A percentile compares a stretch with the other conserved stretches of the same genome.
Conservation (phyloP, 371 early-diverging fungal genomes). For the Nematocida displodere region DNA sequence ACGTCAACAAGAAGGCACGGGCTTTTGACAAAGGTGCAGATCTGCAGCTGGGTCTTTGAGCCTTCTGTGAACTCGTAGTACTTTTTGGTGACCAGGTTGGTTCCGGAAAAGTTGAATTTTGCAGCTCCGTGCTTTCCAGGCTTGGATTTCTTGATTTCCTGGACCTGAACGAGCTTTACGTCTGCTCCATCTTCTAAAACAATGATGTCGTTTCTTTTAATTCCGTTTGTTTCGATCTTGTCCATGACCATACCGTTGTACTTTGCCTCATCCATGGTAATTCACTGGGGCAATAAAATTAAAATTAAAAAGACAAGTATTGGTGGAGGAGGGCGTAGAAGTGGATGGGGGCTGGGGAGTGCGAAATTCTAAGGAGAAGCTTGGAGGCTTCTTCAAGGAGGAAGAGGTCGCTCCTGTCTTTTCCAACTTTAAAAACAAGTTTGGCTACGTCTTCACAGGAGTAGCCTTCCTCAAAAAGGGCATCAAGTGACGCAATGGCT, state of each 20-base stretch:
- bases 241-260: slow-evolving; percentile 18
- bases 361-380: slow-evolving; percentile 32
- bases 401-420: slow-evolving; percentile 12
- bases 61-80: slow-evolving; percentile 19
- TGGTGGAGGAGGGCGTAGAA: slow-evolving; percentile 24
- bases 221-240: slow-evolving; percentile 24
- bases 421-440: slow-evolving; percentile 39
- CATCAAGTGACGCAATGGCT: slow-evolving; percentile 3
- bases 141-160: slow-evolving; percentile 54
- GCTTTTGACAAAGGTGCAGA: slow-evolving; percentile 16
- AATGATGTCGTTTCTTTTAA: slow-evolving; percentile 27
- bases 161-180: slow-evolving; percentile 45
- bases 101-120: slow-evolving; percentile 52
- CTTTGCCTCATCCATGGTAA: slow-evolving; percentile 19
- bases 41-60: slow-evolving; percentile 18
- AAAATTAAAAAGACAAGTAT: neutral
- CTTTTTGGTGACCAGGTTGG: slow-evolving; percentile 24
- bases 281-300: slow-evolving; percentile 6
- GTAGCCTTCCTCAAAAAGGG: slow-evolving; percentile 34
- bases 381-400: slow-evolving; percentile 23
- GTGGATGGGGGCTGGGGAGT: slow-evolving; percentile 27
- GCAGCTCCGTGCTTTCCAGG: slow-evolving; percentile 66
- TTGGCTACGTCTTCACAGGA: slow-evolving; percentile 47
- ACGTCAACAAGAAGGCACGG: slow-evolving; percentile 29
- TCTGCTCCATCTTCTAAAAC: slow-evolving; percentile 24